phyloP scores from a whole-genome alignment of 768 basidiomycete genomes.

The Termitomyces titanicus region DNA sequence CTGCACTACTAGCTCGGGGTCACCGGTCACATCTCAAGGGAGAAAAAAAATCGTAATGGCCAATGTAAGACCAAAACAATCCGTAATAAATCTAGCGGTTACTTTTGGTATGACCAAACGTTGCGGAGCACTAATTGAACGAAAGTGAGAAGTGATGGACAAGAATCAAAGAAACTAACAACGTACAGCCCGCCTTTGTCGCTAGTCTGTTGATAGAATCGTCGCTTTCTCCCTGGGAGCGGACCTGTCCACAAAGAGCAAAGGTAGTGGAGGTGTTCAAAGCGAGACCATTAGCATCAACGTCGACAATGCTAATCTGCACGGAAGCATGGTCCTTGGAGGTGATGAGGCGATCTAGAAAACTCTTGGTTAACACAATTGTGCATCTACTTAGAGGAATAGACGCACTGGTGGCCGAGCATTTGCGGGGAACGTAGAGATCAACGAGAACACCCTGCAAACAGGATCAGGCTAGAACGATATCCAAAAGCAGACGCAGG shows the following conservation, averaged over 20 bases:
- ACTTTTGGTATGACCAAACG: slow-evolving; percentile 96
- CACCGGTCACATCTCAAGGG: background rate
- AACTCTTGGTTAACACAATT: slow-evolving; percentile 2
- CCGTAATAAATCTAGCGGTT: slow-evolving; percentile 28
- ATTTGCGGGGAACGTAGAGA: slow-evolving; percentile 99
- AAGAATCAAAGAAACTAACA: background rate
- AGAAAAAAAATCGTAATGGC: slow-evolving; percentile 8
- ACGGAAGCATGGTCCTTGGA: slow-evolving; percentile 99
- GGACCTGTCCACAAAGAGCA: slow-evolving; percentile 90
- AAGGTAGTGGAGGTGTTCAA: slow-evolving; percentile 82
- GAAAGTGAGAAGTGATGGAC: slow-evolving; percentile 1
- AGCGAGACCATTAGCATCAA: slow-evolving; percentile 85
- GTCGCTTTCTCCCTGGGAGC: slow-evolving; percentile 94
- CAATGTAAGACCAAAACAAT: slow-evolving; percentile 10
- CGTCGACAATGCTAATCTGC: slow-evolving; percentile 92
- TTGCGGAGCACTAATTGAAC: slow-evolving; percentile 79
- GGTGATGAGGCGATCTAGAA: slow-evolving; percentile 91
- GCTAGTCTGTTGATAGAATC: slow-evolving; percentile 96
- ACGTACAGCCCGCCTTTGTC: slow-evolving; percentile 92
- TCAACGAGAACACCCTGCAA: slow-evolving; percentile 93
- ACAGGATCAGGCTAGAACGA: background rate
- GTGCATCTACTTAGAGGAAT: background rate
- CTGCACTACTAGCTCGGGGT: background rate
- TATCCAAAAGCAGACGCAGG: background rate
- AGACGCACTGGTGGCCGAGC: slow-evolving; percentile 90